Evolutionary conservation across 1,284 basidiomycete genomes (phyloP), one percentile per base, ranked within the genome.

Genomic region (Ceratobasidium sp.): DNA sequence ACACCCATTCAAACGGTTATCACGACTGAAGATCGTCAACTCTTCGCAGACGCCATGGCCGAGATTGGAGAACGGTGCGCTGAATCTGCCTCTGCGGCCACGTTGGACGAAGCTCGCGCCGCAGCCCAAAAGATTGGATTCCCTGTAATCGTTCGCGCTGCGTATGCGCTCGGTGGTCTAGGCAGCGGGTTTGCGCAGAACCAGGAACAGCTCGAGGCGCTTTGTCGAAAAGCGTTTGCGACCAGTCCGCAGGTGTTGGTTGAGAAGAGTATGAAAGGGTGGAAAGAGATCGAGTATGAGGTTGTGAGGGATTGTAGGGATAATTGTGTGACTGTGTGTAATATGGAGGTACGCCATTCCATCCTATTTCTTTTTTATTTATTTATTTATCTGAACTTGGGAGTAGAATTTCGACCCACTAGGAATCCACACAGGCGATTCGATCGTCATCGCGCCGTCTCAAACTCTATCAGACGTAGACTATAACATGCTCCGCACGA

Each of bases 261-360:
- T 33, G 97, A 99, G 89, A 97, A 93, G 89, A 97, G 95, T 84
- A 99, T 99, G 97, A 98, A 99, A 87, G 97, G 97, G 15, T 99
- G 97, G 97, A 99, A 99, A 87, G 97, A 99, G 88, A 96, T 99
- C 82, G 97, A 99, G 87, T 99, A 99, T 83, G 97, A 99, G 86
- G 97, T 99, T 71, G 97, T 99, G n/a, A 91, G 97, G 79, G 97
- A 99, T 86, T 98, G 96, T 87, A 90, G 95, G 82, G 94, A 99
- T 86, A 98, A 98, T 86, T 98, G 97, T 84, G 99, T 99, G 87
- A 98, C 97, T 0, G 97, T 99, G 81, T 99, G 98, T 87, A 99
- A 99, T 88, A 99, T 99, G 97, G 97, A 99, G 94, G 96, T 95
- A 78, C 79, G 92, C 61, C 71, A 64, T 61, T 39, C 49, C 5